Percentiles rank a stretch among this genome's conserved stretches.
Evolutionary conservation across 2,329 filamentous ascomycete genomes (phyloP).

Genomic region (Cladosporium sp.): DNA sequence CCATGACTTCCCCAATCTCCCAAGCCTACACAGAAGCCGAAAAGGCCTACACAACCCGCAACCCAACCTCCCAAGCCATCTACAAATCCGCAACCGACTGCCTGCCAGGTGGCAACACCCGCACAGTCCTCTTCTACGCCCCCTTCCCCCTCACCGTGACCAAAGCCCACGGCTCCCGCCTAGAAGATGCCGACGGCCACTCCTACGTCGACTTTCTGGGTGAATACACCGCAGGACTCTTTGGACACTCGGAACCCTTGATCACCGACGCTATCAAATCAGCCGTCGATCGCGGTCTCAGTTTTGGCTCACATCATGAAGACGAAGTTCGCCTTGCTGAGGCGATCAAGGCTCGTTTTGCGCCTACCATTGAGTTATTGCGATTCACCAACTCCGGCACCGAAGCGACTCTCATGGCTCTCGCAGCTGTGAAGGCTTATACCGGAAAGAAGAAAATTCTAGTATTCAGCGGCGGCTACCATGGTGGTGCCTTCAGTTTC

Average conservation of each 20-base stretch:
- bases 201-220: slow-evolving; percentile 56
- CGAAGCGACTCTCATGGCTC: slow-evolving; percentile 58
- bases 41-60: background rate
- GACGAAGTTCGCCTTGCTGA: slow-evolving; percentile 51
- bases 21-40: background rate
- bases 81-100: slow-evolving; percentile 28
- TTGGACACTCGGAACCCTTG: slow-evolving; percentile 57
- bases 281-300: slow-evolving; percentile 47
- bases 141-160: slow-evolving; percentile 35
- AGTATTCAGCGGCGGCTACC: slow-evolving; percentile 50
- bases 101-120: slow-evolving; percentile 37
- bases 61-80: slow-evolving; percentile 15
- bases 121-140: slow-evolving; percentile 32
- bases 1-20: background rate
- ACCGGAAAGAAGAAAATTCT: slow-evolving; percentile 45
- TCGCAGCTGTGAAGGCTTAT: slow-evolving; percentile 50
- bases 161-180: slow-evolving; percentile 24
- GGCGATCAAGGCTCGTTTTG: slow-evolving; percentile 51
- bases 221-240: slow-evolving; percentile 62
- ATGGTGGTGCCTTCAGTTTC: slow-evolving; percentile 52
- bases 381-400: slow-evolving; percentile 64
- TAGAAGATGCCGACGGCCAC: slow-evolving; percentile 30
- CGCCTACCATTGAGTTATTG: slow-evolving; percentile 45
- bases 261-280: slow-evolving; percentile 49
- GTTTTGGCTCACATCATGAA: slow-evolving; percentile 49